Conservation (phyloP, 805 yeast genomes). For the Ogataea ramenticola region DNA sequence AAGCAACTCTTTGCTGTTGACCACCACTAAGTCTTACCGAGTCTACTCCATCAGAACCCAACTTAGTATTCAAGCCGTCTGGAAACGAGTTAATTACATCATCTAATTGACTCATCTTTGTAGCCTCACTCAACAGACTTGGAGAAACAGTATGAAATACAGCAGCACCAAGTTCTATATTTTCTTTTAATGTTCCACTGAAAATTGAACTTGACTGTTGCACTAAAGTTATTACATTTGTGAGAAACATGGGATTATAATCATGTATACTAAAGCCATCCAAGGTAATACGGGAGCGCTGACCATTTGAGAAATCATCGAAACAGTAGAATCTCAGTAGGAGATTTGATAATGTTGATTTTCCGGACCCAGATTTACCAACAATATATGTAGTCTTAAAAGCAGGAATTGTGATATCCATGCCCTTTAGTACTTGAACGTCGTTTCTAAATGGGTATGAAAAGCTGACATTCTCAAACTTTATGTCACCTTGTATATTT, state of each 20-base stretch:
- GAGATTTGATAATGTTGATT: conserved; percentile 70
- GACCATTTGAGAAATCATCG: conserved; percentile 12
- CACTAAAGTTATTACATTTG: conserved; percentile 59
- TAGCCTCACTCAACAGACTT: conserved; percentile 34
- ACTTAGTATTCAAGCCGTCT: conserved; percentile 44
- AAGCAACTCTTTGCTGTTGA: conserved; percentile 73
- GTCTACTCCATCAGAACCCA: conserved; percentile 31
- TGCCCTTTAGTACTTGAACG: conserved; percentile 37
- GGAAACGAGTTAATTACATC: conserved; percentile 43
- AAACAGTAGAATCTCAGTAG: conserved; percentile 55
- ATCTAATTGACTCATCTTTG: conserved; percentile 44
- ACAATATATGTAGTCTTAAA: conserved; percentile 54
- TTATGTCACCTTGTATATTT: conserved; percentile 40
- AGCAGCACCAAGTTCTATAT: conserved; percentile 47
- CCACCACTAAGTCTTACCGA: conserved; percentile 76
- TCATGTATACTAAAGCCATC: conserved; percentile 42
- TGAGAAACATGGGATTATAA: conserved; percentile 45
- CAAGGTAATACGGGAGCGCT: conserved; percentile 39
- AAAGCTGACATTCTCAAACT: conserved; percentile 51
- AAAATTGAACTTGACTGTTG: conserved; percentile 68
- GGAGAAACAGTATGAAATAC: conserved; percentile 10
- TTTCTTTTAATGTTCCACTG: conserved; percentile 53
- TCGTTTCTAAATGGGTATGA: conserved; percentile 53
- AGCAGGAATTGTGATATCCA: conserved; percentile 38
- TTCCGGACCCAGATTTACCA: conserved; percentile 92